Evolutionary conservation across 768 basidiomycete genomes (phyloP).

Genomic region (Amanita brunnescens): DNA sequence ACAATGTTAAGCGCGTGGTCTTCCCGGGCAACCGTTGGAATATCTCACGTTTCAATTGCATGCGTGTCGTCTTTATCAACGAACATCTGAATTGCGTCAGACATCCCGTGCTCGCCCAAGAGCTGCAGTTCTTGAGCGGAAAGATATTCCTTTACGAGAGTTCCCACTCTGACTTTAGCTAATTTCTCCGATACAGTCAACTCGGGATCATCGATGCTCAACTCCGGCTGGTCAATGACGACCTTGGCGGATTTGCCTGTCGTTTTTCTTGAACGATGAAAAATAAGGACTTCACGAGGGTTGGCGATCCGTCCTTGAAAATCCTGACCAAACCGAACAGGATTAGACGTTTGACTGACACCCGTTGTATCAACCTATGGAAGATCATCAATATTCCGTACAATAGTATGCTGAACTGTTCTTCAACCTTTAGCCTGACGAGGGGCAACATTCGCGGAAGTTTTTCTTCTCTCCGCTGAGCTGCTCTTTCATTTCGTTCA

Average conservation of each 20-base stretch:
- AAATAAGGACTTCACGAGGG: conserved; percentile 87
- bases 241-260: conserved; percentile 47
- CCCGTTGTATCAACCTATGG: conserved; percentile 82
- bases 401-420: neutral
- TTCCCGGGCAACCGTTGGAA: neutral
- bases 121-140: conserved; percentile 89
- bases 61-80: conserved; percentile 97
- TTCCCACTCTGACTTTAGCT: conserved; percentile 75
- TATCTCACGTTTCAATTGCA: conserved; percentile 76
- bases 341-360: conserved; percentile 87
- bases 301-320: conserved; percentile 89
- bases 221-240: conserved; percentile 65
- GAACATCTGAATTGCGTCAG: conserved; percentile 88
- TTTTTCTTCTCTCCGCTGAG: conserved; percentile 52
- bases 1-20: neutral
- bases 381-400: neutral
- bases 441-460: conserved; percentile 75
- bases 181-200: conserved; percentile 64
- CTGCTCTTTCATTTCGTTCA: conserved; percentile 56
- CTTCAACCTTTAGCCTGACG: conserved; percentile 66
- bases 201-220: conserved; percentile 72
- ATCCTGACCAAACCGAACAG: conserved; percentile 93
- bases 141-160: conserved; percentile 87
- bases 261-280: conserved; percentile 73
- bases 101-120: conserved; percentile 84